Evolutionary conservation across 2,329 filamentous ascomycete species (phyloP).

Genomic region (Lomentospora prolificans): DNA sequence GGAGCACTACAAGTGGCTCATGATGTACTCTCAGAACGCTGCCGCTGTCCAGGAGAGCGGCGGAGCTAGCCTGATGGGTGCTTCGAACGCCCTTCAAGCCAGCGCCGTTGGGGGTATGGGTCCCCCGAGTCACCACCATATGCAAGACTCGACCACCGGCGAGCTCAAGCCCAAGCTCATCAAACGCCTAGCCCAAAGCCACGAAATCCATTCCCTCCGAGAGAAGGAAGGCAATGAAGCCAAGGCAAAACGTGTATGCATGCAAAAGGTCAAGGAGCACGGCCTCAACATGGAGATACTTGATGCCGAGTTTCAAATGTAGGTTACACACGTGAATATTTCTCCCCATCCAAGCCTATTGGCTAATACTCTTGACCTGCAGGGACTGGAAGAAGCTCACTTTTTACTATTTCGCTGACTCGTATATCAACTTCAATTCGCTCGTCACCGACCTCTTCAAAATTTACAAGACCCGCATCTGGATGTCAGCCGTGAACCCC

Average conservation of each 20-base stretch:
- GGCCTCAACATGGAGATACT: conserved; percentile 96
- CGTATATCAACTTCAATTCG: conserved; percentile 98
- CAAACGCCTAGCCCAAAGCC: conserved; percentile 82
- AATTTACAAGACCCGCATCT: conserved; percentile 98
- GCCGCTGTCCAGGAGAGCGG: conserved; percentile 51
- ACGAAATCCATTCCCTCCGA: conserved; percentile 79
- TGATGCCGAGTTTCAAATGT: conserved; percentile 98
- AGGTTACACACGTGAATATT: conserved; percentile 32
- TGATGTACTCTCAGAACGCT: conserved; percentile 91
- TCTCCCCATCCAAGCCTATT: neutral
- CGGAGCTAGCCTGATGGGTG: conserved; percentile 52
- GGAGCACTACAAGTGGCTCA: conserved; percentile 95
- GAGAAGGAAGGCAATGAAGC: conserved; percentile 98
- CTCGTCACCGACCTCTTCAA: conserved; percentile 97
- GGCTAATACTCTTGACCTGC: conserved; percentile 2
- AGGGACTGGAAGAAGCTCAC: conserved; percentile 99
- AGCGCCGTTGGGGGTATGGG: conserved; percentile 73
- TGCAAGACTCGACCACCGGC: conserved; percentile 58
- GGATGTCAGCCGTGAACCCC: conserved; percentile 99
- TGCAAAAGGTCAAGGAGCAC: conserved; percentile 93
- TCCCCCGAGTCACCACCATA: conserved; percentile 60
- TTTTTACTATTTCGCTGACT: conserved; percentile 97
- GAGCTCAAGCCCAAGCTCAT: conserved; percentile 95
- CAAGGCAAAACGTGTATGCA: conserved; percentile 92
- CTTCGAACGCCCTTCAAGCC: conserved; percentile 52